phyloP scores from a whole-genome alignment of 2,329 filamentous ascomycete genomes.

The Fusarium paranaense region DNA sequence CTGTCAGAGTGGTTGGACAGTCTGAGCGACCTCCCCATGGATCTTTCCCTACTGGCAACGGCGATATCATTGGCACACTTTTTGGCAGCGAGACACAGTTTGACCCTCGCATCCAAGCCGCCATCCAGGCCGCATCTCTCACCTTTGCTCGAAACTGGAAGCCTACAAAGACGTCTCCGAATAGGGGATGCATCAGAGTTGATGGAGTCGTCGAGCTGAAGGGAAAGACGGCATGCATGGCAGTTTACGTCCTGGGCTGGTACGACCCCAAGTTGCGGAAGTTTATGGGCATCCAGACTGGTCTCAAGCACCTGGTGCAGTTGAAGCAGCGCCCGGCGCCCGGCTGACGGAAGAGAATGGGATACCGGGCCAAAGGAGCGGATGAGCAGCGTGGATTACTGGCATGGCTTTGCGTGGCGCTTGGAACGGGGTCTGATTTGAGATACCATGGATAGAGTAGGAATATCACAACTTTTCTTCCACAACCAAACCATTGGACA shows the following conservation, averaged over 20 bases:
- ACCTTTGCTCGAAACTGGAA: conserved; percentile 61
- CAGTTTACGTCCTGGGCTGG: conserved; percentile 64
- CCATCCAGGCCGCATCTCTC: conserved; percentile 48
- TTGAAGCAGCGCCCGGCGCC: conserved; percentile 52
- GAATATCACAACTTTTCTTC: conserved; percentile 33
- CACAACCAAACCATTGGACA: neutral
- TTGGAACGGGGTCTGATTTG: conserved; percentile 39
- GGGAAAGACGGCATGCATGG: conserved; percentile 58
- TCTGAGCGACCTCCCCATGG: conserved; percentile 41
- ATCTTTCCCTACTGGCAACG: conserved; percentile 39
- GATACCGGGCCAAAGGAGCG: neutral
- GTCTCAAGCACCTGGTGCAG: conserved; percentile 57
- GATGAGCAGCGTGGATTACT: conserved; percentile 10
- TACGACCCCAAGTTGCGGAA: conserved; percentile 67
- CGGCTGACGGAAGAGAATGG: conserved; percentile 32
- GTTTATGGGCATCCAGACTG: conserved; percentile 56
- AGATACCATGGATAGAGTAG: conserved; percentile 45
- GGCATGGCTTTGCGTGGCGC: conserved; percentile 43
- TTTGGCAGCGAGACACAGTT: conserved; percentile 48
- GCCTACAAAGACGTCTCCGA: conserved; percentile 56
- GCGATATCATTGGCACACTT: conserved; percentile 43
- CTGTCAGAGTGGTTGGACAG: conserved; percentile 39
- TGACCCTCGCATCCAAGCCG: conserved; percentile 49
- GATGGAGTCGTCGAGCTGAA: conserved; percentile 67
- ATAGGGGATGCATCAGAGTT: conserved; percentile 63